Evolutionary conservation across 768 basidiomycete genomes (phyloP).

Genomic region (Zangia roseola): DNA sequence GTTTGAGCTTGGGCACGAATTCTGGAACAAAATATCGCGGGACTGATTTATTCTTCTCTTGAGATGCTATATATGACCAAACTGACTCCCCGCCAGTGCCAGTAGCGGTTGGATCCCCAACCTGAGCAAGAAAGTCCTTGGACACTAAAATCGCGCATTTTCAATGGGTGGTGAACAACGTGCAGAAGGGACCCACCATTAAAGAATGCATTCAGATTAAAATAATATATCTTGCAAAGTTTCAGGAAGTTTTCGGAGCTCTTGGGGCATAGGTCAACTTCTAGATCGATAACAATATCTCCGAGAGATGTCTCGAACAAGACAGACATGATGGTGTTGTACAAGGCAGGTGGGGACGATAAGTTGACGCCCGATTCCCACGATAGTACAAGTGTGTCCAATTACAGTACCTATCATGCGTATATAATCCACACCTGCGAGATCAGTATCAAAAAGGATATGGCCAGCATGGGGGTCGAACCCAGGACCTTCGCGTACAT

Average conservation of each 20-base stretch:
- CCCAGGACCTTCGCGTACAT: conserved; percentile 38
- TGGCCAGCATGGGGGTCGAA: conserved; percentile 43
- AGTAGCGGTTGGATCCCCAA: conserved; percentile 94
- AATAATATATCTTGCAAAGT: conserved; percentile 95
- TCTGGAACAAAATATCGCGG: conserved; percentile 91
- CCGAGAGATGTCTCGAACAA: conserved; percentile 96
- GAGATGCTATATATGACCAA: conserved; percentile 70
- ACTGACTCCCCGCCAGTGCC: conserved; percentile 93
- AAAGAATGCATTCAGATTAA: conserved; percentile 97
- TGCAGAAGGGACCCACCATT: conserved; percentile 65
- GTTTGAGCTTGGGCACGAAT: conserved; percentile 78
- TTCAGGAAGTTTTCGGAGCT: conserved; percentile 97
- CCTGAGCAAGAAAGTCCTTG: conserved; percentile 95
- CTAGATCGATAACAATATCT: conserved; percentile 94
- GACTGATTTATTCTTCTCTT: conserved; percentile 30
- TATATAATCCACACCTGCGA: too few relatives aligned
- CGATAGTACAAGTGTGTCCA: too few relatives aligned
- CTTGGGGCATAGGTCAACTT: conserved; percentile 86
- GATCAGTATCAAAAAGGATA: conserved; percentile 4
- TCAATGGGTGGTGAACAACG: not conserved
- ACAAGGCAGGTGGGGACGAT: not conserved
- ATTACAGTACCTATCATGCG: too few relatives aligned
- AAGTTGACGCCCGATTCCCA: too few relatives aligned
- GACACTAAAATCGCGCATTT: conserved; percentile 57
- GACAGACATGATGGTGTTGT: conserved; percentile 69